phyloP scores from a whole-genome alignment of 441 rosid species.

The Brassica balearica region DNA sequence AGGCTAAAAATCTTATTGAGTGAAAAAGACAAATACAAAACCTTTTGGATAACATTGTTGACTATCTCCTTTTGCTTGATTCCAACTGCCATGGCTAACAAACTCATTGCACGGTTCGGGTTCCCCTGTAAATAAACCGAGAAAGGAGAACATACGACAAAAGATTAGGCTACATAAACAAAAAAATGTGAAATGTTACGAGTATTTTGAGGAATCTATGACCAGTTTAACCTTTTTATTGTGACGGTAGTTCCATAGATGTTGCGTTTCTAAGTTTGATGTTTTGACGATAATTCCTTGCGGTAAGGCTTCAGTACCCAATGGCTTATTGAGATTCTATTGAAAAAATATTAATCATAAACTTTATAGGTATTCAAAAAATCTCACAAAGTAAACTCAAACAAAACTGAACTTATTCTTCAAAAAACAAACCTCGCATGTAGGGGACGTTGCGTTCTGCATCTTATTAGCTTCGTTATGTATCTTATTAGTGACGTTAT shows the following conservation, averaged over 20 bases:
- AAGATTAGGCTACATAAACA: constrained; percentile 4
- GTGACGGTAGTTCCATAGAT: constrained; percentile 55
- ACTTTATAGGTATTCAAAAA: neutral
- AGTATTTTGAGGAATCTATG: neutral
- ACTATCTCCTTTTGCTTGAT: constrained; percentile 67
- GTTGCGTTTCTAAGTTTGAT: constrained; percentile 62
- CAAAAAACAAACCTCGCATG: constrained; percentile 65
- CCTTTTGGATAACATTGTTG: constrained; percentile 62
- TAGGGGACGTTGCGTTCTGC: constrained; percentile 43
- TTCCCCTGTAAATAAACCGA: constrained; percentile 51
- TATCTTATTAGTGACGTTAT: constrained; percentile 33
- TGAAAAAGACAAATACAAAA: constrained; percentile 31
- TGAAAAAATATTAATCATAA: neutral
- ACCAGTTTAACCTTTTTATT: constrained; percentile 38
- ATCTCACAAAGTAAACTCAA: neutral
- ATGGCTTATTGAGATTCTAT: constrained; percentile 48
- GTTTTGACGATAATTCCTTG: constrained; percentile 57
- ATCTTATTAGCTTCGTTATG: constrained; percentile 33
- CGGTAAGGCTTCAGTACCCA: constrained; percentile 60
- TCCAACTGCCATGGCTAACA: constrained; percentile 65
- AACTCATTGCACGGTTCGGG: constrained; percentile 48
- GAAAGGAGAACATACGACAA: neutral
- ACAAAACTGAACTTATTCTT: neutral
- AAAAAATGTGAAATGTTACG: neutral
- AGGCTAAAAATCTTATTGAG: neutral